Evolutionary conservation across 2,329 filamentous ascomycete genomes (phyloP).

Genomic region (Cercospora sp.): DNA sequence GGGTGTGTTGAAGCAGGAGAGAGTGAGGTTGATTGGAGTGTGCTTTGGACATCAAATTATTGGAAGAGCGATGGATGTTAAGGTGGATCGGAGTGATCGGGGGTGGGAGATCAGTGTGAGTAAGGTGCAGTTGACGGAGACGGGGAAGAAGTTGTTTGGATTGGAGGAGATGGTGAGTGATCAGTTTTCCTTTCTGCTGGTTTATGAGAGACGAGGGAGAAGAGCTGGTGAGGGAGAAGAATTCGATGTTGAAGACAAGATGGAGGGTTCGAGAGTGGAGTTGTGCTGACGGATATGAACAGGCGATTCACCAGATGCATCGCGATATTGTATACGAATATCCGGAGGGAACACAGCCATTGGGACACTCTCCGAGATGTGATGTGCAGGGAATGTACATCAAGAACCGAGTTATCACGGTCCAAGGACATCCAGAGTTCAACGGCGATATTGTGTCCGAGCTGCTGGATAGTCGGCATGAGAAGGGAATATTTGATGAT

Average conservation of each 20-base stretch:
- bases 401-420: constrained; percentile 65
- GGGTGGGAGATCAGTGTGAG: constrained; percentile 85
- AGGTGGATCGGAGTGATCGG: constrained; percentile 64
- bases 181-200: too few relatives aligned
- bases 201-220: not conserved
- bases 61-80: constrained; percentile 67
- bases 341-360: constrained; percentile 60
- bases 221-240: too few relatives aligned
- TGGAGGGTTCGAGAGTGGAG: not conserved
- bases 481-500: constrained; percentile 68
- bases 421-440: constrained; percentile 89
- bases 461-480: constrained; percentile 65
- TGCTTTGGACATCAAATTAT: constrained; percentile 90
- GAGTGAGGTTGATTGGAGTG: constrained; percentile 72
- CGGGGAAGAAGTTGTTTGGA: constrained; percentile 72
- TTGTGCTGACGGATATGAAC: constrained; percentile 1
- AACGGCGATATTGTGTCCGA: constrained; percentile 69
- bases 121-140: constrained; percentile 65
- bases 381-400: constrained; percentile 78
- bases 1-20: constrained; percentile 58
- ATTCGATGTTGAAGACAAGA: not conserved
- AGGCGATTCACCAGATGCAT: constrained; percentile 84
- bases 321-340: constrained; percentile 70
- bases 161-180: constrained; percentile 59
- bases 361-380: constrained; percentile 68